Base-by-base conservation (phyloP, 768 basidiomycete genomes). In the Xanthoconium stramineum region DNA sequence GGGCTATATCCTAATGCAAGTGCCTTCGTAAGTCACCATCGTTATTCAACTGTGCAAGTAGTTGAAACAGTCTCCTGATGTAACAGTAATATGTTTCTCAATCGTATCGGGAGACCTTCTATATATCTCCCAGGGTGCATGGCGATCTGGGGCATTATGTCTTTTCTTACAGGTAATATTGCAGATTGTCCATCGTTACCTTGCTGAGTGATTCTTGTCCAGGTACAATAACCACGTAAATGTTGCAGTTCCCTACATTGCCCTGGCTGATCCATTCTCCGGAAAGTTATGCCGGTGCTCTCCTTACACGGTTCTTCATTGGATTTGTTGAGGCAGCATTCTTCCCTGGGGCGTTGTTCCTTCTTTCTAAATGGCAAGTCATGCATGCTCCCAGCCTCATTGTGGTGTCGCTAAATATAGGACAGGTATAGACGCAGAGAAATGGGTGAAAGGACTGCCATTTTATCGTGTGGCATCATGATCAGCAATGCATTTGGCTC, bases 401-500 rank as follows among this genome's bases (percentile, higher is more conserved):
- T 5, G 8, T n/a, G 38, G 83, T 83, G 64, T 71, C 85, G 3
- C 72, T 86, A 28, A 64, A 65, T 84, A 6, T 32, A 45, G 19
- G 46, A 54, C 33, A 69, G 88, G 90, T 91, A 91, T 75, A 88
- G 77, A 55, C 80, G 81, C 43, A 76, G 75, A 33, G 90, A 92
- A 65, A 75, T 92, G 39, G 89, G 86, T 39, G 74, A 83, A 49
- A 77, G 88, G 50, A 87, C 81, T 13, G 85, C 89, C 6, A 66
- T 87, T 46, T 75, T 91, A 32, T 81, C 80, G 39, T 89, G 88
- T 57, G 90, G 91, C 20, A 83, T 79, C 62, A 75, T 92, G 30
- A 83, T 91, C 50, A 84, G 83, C 52, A 94, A 92, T 75, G 91
- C 89, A 0, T 91, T 92, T 66, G 90, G 91, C 5, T 79, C 88